Conservation (phyloP, 2,329 filamentous ascomycete species). For the Scortechinia acanthostroma region DNA sequence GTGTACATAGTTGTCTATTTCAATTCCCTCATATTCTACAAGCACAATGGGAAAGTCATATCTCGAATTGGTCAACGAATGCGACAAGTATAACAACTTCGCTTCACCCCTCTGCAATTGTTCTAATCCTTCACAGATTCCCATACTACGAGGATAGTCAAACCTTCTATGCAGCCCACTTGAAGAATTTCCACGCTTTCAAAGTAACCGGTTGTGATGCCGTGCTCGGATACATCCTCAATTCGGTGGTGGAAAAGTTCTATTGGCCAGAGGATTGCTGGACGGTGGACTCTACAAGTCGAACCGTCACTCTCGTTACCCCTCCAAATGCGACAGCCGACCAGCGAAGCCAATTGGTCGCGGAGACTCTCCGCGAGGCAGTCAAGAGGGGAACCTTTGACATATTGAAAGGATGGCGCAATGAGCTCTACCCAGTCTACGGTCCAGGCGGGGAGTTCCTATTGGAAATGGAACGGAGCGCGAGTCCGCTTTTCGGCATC, state of each 20-base stretch:
- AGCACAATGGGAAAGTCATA: background rate
- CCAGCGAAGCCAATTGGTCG: conserved; percentile 50
- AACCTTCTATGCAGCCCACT: conserved; percentile 40
- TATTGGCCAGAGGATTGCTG: background rate
- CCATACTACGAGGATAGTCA: conserved; percentile 64
- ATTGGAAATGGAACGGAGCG: conserved; percentile 46
- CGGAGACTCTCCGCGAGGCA: conserved; percentile 50
- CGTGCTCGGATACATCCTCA: conserved; percentile 55
- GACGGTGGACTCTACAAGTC: conserved; percentile 43
- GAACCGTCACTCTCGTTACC: conserved; percentile 36
- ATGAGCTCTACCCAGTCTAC: conserved; percentile 77
- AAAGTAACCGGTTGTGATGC: conserved; percentile 53
- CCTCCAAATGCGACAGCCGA: conserved; percentile 42
- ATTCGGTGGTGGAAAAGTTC: conserved; percentile 22
- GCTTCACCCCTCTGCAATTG: conserved; percentile 1
- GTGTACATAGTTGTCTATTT: no score
- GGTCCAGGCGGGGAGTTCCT: conserved; percentile 27
- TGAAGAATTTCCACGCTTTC: conserved; percentile 61
- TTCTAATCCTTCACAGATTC: conserved; percentile 44
- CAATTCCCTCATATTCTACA: background rate
- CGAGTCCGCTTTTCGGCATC: conserved; percentile 51
- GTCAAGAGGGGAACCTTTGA: conserved; percentile 47
- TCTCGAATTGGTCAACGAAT: conserved; percentile 40
- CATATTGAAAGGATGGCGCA: conserved; percentile 71
- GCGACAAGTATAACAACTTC: conserved; percentile 49